Evolutionary conservation across 768 basidiomycete species (phyloP).

Genomic region (Candolleomyces aberdarensis): DNA sequence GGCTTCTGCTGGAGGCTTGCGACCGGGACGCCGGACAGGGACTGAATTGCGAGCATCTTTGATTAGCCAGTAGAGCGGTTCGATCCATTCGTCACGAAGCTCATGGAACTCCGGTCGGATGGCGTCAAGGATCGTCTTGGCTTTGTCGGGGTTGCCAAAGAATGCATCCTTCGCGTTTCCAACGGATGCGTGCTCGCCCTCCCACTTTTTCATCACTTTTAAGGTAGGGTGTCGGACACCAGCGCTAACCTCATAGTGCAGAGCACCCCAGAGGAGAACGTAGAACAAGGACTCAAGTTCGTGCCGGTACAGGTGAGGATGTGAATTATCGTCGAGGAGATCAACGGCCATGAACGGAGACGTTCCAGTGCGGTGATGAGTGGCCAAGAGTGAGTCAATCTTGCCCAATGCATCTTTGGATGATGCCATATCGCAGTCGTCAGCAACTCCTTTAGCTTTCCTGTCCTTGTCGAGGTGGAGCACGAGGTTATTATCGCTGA

Average conservation of each 20-base stretch:
- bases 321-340: slow-evolving; percentile 3
- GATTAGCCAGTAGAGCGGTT: background rate
- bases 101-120: background rate
- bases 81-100: background rate
- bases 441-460: slow-evolving; percentile 17
- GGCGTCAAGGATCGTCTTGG: no score
- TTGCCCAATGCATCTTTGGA: slow-evolving; percentile 5
- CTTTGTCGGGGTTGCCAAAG: no score
- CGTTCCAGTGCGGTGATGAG: slow-evolving; percentile 21
- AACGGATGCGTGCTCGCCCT: background rate
- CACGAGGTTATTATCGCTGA: slow-evolving; percentile 30
- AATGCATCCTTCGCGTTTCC: background rate
- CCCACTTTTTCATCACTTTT: background rate
- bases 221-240: background rate
- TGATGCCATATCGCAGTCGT: slow-evolving; percentile 25
- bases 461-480: slow-evolving; percentile 8
- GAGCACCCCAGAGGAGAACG: slow-evolving; percentile 17
- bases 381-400: background rate
- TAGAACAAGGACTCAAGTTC: slow-evolving; percentile 23
- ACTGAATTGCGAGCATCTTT: background rate
- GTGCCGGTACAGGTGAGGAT: slow-evolving; percentile 16
- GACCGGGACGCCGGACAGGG: background rate
- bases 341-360: slow-evolving; percentile 27
- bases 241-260: slow-evolving; percentile 9
- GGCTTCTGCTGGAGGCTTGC: background rate